Conservation (phyloP, 768 basidiomycete genomes). For the Russula foetens region DNA sequence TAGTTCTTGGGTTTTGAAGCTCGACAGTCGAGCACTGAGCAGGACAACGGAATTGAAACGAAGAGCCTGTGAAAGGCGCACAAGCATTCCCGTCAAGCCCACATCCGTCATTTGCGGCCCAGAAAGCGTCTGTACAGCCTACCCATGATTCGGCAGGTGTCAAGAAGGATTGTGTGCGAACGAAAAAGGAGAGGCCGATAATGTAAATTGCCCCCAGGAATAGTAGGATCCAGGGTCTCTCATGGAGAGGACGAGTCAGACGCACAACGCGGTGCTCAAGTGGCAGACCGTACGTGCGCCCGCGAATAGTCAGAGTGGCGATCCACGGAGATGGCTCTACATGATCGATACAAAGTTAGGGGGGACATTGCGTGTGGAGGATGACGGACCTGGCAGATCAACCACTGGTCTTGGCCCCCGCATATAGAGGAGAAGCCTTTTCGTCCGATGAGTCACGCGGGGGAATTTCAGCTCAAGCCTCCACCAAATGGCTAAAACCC, state of each 20-base stretch:
- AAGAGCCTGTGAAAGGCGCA: constrained; percentile 50
- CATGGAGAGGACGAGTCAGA: constrained; percentile 43
- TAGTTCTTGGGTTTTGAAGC: constrained; percentile 63
- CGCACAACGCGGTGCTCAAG: constrained; percentile 50
- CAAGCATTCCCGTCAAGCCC: constrained; percentile 64
- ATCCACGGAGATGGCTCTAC: constrained; percentile 50
- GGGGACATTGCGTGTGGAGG: not conserved
- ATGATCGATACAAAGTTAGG: not conserved
- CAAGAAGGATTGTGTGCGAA: constrained; percentile 63
- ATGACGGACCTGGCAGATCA: constrained; percentile 39
- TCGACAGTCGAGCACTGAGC: constrained; percentile 57
- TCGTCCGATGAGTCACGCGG: not conserved
- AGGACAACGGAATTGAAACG: constrained; percentile 75
- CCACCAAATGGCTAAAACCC: not conserved
- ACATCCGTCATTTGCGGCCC: constrained; percentile 61
- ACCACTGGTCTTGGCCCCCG: constrained; percentile 54
- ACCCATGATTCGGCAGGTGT: constrained; percentile 57
- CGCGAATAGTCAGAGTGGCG: constrained; percentile 33
- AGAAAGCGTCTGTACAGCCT: constrained; percentile 63
- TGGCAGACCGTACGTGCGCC: constrained; percentile 17
- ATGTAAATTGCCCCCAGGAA: constrained; percentile 56
- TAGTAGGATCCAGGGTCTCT: constrained; percentile 42
- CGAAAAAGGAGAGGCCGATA: constrained; percentile 62
- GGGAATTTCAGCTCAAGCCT: constrained; percentile 14
- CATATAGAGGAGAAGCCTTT: constrained; percentile 30